Evolutionary conservation across 306 rosid species (phyloP).

Genomic region (Cucurbita ficifolia): DNA sequence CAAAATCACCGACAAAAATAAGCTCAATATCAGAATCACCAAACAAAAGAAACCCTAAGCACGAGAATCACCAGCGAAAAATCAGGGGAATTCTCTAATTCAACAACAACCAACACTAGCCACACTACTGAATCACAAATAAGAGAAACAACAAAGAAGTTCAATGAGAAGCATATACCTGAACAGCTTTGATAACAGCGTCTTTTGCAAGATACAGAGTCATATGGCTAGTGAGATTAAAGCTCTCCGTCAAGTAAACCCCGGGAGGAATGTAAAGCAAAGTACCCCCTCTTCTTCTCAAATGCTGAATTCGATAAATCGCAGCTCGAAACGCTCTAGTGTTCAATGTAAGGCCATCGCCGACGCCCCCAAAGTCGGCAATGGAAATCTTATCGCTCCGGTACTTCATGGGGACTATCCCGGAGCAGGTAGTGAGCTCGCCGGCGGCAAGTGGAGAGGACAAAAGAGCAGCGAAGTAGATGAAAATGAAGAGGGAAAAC

Average conservation of each 20-base stretch:
- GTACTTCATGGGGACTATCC: slow-evolving; percentile 36
- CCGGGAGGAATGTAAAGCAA: slow-evolving; percentile 70
- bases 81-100: neutral
- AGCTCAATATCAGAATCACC: neutral
- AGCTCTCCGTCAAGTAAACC: slow-evolving; percentile 56
- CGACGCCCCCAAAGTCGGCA: slow-evolving; percentile 56
- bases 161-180: slow-evolving; percentile 22
- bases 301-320: slow-evolving; percentile 46
- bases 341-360: slow-evolving; percentile 63
- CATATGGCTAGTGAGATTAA: slow-evolving; percentile 71
- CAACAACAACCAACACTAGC: neutral
- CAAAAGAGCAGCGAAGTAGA: slow-evolving; percentile 8
- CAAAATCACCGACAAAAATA: neutral
- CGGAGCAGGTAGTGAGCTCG: slow-evolving; percentile 41
- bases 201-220: slow-evolving; percentile 68
- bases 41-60: neutral
- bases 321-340: slow-evolving; percentile 67
- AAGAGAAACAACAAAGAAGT: neutral
- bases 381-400: slow-evolving; percentile 57
- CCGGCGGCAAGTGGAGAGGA: slow-evolving; percentile 6
- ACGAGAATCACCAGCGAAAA: neutral
- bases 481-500: slow-evolving; percentile 7
- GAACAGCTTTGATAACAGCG: slow-evolving; percentile 64
- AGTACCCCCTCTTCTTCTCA: slow-evolving; percentile 54
- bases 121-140: neutral